Evolutionary conservation across 139 green algal genomes (phyloP).

Genomic region (Deuterostichococcus epilithicus): DNA sequence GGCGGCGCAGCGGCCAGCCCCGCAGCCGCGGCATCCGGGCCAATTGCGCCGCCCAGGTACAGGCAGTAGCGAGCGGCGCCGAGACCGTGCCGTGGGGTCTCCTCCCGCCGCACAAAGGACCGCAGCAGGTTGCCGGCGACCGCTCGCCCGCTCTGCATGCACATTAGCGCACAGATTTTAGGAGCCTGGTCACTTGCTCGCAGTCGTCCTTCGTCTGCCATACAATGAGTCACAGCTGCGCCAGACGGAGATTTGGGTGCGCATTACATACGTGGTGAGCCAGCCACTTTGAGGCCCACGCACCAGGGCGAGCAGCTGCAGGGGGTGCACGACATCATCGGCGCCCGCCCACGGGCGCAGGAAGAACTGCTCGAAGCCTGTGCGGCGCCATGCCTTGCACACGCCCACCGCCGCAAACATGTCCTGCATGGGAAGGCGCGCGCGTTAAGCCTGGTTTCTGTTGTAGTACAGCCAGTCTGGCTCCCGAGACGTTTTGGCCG

Average conservation of each 20-base stretch:
- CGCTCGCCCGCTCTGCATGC: conserved; percentile 5
- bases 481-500: neutral
- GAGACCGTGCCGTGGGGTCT: neutral
- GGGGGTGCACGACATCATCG: conserved; percentile 30
- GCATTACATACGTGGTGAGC: neutral
- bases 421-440: neutral
- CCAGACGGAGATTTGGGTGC: neutral
- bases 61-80: conserved; percentile 21
- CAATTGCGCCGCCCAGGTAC: conserved; percentile 23
- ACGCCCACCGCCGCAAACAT: conserved; percentile 19
- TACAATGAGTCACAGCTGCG: neutral
- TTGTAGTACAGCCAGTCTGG: neutral
- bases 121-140: conserved; percentile 25
- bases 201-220: too few relatives aligned
- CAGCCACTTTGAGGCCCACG: neutral
- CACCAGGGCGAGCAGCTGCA: conserved; percentile 45
- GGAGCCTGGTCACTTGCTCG: too few relatives aligned
- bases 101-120: conserved; percentile 37
- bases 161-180: neutral
- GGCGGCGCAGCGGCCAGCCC: neutral
- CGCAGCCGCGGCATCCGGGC: too few relatives aligned
- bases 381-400: conserved; percentile 28
- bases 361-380: conserved; percentile 39
- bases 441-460: neutral
- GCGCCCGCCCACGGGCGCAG: conserved; percentile 21